Conservation (phyloP, 495 filamentous ascomycete genomes). For the Tuber microsphaerosporum region DNA sequence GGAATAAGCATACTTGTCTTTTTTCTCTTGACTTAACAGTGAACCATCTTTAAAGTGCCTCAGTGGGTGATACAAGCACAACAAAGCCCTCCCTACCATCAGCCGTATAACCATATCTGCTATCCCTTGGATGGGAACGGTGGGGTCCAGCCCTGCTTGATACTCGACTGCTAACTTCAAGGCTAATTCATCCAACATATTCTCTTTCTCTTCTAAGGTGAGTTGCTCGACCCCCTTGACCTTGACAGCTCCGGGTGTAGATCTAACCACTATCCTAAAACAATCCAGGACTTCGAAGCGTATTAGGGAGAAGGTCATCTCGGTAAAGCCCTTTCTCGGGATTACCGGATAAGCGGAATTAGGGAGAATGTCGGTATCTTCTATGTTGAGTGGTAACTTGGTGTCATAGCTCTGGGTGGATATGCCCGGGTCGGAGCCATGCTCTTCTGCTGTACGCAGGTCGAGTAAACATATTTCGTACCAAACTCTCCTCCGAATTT, state of each 20-base stretch:
- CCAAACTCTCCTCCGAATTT: conserved; percentile 79
- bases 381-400: conserved; percentile 65
- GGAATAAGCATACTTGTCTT: conserved; percentile 45
- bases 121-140: conserved; percentile 61
- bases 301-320: conserved; percentile 73
- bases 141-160: conserved; percentile 54
- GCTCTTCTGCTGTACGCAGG: conserved; percentile 69
- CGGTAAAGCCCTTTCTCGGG: conserved; percentile 58
- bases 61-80: conserved; percentile 46
- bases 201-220: conserved; percentile 54
- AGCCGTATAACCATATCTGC: conserved; percentile 62
- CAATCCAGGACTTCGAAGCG: conserved; percentile 55
- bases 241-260: conserved; percentile 39
- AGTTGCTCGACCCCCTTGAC: conserved; percentile 32
- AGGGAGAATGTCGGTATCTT: conserved; percentile 69
- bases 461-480: conserved; percentile 76
- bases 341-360: conserved; percentile 48
- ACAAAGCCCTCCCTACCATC: conserved; percentile 56
- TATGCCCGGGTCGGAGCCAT: conserved; percentile 72
- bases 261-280: conserved; percentile 44
- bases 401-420: conserved; percentile 66
- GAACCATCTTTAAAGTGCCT: conserved; percentile 42
- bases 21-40: conserved; percentile 48
- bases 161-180: conserved; percentile 60
- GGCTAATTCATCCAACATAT: conserved; percentile 58